Base-by-base conservation (phyloP, 2,329 filamentous ascomycete species). In the Diaporthe vaccinii region DNA sequence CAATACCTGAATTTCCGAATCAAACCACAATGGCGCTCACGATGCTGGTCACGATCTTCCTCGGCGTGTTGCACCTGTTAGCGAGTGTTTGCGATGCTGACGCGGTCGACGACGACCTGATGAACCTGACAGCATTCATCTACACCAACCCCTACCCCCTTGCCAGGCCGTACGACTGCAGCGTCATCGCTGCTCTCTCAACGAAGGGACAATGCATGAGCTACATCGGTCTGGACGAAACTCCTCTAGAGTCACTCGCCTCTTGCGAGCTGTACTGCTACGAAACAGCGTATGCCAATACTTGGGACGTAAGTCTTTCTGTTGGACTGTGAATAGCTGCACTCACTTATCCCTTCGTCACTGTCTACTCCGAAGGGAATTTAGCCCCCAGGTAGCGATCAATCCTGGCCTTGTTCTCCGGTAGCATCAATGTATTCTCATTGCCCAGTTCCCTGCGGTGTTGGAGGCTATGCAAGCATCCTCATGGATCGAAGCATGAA, bases 231-330 rank as follows among this genome's bases (percentile, higher is more conserved):
- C 4, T 41, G 15, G 31, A 39, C 7, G 34, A 22, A 3, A 20
- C 6, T 20, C 22, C 65, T 14, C 22, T 36, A 12, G 6, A 69
- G 34, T 53, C 31, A 6, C 65, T 69, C 31, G 65, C 65, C 36
- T 55, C 65, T 69, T 69, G 65, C 17, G 65, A 69, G n/a, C 49
- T 69, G 65, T 41, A 55, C n/a, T 69, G 65, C 49, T 39, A 15
- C 2, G 51, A 55, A 7, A 31, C 25, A 31, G 14, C 17, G 3
- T 28, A 28, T 17, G 51, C 51, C 34, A 41, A 69, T 34, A 69
- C 65, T 22, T 69, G 65, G 65, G 46, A 41, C 36, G 65, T 69
- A 53, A 41, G 65, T 41, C 9, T 14, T 34, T 34, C 31, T 34
- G 31, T 34, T 34, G 31, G 31, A 34, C 31, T 34, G 31, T 34